Percentiles rank a stretch among this genome's conserved stretches.
These are phyloP conservation scores for Leptoxyphium fumago DNA, from an alignment of 2,329 filamentous ascomycete genomes.

Conservation along the genomic window DNA sequence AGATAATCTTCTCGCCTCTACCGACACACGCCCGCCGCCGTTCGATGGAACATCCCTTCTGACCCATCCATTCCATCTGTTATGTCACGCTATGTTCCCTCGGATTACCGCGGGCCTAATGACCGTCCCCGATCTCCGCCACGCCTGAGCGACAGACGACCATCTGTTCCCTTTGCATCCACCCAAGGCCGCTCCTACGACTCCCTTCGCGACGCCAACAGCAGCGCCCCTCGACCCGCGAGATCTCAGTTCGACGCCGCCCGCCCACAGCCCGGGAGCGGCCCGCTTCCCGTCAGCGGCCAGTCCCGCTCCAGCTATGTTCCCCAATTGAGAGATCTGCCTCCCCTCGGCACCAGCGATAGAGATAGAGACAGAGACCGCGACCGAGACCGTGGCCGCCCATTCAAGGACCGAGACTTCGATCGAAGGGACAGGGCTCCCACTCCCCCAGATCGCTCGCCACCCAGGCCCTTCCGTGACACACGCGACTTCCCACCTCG, in stretches of 20 bases:
- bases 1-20: too few relatives aligned
- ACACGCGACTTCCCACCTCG: slow-evolving; percentile 46
- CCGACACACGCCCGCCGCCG: background rate
- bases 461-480: slow-evolving; percentile 42
- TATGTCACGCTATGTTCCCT: slow-evolving; percentile 22
- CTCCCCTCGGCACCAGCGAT: slow-evolving; percentile 33
- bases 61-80: slow-evolving; percentile 1
- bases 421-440: slow-evolving; percentile 45
- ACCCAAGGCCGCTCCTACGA: slow-evolving; percentile 13
- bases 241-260: slow-evolving; percentile 58
- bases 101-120: slow-evolving; percentile 31
- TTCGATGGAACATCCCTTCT: background rate
- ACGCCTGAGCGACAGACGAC: slow-evolving; percentile 55
- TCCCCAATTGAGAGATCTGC: slow-evolving; percentile 36
- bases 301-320: slow-evolving; percentile 1
- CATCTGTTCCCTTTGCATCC: slow-evolving; percentile 36
- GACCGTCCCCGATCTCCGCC: slow-evolving; percentile 61
- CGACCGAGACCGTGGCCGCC: slow-evolving; percentile 38
- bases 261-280: slow-evolving; percentile 24
- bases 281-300: slow-evolving; percentile 44
- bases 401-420: slow-evolving; percentile 36
- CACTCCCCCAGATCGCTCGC: slow-evolving; percentile 50
- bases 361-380: too few relatives aligned
- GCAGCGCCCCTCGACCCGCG: slow-evolving; percentile 65
- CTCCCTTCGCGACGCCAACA: slow-evolving; percentile 9